phyloP scores from a whole-genome alignment of 2,329 filamentous ascomycete species.

The Neonectria ditissima region DNA sequence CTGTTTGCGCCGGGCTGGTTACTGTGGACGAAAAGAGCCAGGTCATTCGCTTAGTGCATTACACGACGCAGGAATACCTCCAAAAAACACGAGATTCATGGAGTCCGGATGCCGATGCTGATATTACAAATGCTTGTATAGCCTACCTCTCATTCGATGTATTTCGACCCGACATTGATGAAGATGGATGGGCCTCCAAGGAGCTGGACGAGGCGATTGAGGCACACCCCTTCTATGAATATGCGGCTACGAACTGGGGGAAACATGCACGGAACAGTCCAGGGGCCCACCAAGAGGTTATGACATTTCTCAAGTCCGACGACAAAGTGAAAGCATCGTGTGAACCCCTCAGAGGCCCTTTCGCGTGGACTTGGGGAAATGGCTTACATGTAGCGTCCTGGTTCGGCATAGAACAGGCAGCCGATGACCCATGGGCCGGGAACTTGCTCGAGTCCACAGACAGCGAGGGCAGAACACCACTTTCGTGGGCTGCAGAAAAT shows the following conservation, averaged over 20 bases:
- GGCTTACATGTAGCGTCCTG: conserved; percentile 1
- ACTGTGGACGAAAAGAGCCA: conserved; percentile 10
- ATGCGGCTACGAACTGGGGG: conserved; percentile 12
- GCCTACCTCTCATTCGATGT: conserved; percentile 8
- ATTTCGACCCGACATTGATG: background rate
- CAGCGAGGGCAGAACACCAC: background rate
- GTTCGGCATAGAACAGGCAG: background rate
- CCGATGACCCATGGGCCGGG: background rate
- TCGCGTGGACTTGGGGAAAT: background rate
- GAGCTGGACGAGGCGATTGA: too few species aligned
- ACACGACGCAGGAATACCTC: conserved; percentile 18
- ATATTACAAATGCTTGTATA: conserved; percentile 6
- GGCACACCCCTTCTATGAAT: conserved; percentile 9
- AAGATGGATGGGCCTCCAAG: background rate
- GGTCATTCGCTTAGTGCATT: conserved; percentile 6
- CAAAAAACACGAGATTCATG: conserved; percentile 3
- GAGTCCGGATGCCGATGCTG: background rate
- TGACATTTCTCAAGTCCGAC: background rate
- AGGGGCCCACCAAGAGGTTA: background rate
- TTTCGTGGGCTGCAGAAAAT: conserved; percentile 10
- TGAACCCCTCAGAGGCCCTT: background rate
- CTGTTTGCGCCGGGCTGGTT: conserved; percentile 13
- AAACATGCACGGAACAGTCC: background rate
- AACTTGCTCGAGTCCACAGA: conserved; percentile 2
- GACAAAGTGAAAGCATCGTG: background rate